Evolutionary conservation across 495 filamentous ascomycete species (phyloP).

Genomic region (Sporormia fimetaria): DNA sequence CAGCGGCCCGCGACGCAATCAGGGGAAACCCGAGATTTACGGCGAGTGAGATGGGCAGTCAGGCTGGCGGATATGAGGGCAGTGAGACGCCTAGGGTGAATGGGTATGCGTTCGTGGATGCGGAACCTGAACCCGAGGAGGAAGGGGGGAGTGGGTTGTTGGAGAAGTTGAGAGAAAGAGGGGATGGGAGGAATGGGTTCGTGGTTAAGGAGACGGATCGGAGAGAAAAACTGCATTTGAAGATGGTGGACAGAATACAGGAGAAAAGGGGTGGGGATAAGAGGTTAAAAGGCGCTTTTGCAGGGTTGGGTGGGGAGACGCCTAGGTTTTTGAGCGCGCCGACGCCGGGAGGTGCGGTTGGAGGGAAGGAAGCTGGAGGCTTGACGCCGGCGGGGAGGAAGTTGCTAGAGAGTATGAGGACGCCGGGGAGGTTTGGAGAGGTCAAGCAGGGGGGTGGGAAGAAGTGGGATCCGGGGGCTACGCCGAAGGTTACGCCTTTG

Average conservation of each 20-base stretch:
- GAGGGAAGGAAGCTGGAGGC: neutral
- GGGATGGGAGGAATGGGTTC: constrained; percentile 71
- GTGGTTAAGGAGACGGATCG: constrained; percentile 61
- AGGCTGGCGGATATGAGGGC: too few species aligned
- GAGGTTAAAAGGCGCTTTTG: constrained; percentile 8
- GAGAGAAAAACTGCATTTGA: constrained; percentile 74
- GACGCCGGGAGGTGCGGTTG: neutral
- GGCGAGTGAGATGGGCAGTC: constrained; percentile 55
- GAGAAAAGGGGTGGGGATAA: constrained; percentile 50
- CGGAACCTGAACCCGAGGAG: constrained; percentile 40
- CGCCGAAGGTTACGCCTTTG: too few species aligned
- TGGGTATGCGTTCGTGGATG: constrained; percentile 88
- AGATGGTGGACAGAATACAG: constrained; percentile 72
- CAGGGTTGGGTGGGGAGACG: constrained; percentile 34
- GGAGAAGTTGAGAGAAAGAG: constrained; percentile 44
- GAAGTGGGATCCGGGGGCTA: too few species aligned
- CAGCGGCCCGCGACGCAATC: constrained; percentile 77
- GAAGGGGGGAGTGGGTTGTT: constrained; percentile 21
- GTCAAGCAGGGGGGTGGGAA: too few species aligned
- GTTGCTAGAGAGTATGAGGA: too few species aligned
- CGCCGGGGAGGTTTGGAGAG: too few species aligned
- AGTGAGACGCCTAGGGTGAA: constrained; percentile 76
- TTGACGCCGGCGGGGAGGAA: too few species aligned
- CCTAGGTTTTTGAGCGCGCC: constrained; percentile 73
- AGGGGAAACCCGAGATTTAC: constrained; percentile 55